phyloP scores from a whole-genome alignment of 768 basidiomycete species.

The Boletus edulis region DNA sequence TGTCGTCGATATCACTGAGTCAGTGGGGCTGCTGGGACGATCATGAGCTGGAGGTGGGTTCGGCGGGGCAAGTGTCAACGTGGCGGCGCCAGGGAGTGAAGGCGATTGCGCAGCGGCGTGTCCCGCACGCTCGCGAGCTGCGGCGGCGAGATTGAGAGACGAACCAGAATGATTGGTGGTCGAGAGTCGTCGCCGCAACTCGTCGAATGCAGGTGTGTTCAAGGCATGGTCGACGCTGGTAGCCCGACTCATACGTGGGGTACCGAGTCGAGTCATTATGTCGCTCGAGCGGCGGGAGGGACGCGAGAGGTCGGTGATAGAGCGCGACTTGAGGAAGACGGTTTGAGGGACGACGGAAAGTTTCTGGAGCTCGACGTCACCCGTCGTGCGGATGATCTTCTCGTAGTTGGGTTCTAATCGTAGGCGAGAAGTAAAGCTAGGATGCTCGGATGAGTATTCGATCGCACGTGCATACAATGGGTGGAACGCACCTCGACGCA shows the following conservation, averaged over 20 bases:
- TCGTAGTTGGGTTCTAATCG: conserved; percentile 62
- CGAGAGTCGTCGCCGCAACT: conserved; percentile 71
- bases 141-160: conserved; percentile 49
- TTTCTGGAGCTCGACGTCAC: conserved; percentile 78
- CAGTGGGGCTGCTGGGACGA: conserved; percentile 76
- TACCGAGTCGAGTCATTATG: conserved; percentile 46
- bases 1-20: conserved; percentile 72
- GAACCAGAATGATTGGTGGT: conserved; percentile 71
- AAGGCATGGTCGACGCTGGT: conserved; percentile 46
- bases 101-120: conserved; percentile 16
- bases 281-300: conserved; percentile 44
- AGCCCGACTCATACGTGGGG: conserved; percentile 46
- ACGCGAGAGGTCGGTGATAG: conserved; percentile 37
- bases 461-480: neutral
- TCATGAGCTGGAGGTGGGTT: conserved; percentile 34
- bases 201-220: conserved; percentile 66
- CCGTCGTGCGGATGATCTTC: conserved; percentile 58
- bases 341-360: conserved; percentile 90
- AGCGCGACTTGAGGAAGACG: conserved; percentile 67
- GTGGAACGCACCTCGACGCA: conserved; percentile 58
- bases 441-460: neutral
- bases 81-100: conserved; percentile 4
- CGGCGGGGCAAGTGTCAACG: conserved; percentile 23
- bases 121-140: conserved; percentile 45
- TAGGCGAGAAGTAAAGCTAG: conserved; percentile 66